Evolutionary conservation across 768 basidiomycete genomes (phyloP).

Genomic region (Suillus spraguei): DNA sequence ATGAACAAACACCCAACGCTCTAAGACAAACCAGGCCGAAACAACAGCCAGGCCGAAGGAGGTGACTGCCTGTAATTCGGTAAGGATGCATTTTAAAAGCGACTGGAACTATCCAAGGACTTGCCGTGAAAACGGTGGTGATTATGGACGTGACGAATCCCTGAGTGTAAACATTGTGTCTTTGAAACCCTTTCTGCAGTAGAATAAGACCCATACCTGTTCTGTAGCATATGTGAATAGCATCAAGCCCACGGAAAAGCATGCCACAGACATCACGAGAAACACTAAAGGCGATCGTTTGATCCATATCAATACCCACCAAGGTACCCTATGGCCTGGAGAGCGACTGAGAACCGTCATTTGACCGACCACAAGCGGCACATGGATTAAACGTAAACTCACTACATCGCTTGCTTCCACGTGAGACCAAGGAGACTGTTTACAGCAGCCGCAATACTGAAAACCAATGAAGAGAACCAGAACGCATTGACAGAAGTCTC

Average conservation of each 20-base stretch:
- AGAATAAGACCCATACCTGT: constrained; percentile 49
- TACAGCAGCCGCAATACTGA: constrained; percentile 57
- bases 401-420: constrained; percentile 63
- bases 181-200: constrained; percentile 19
- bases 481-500: constrained; percentile 49
- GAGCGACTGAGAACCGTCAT: constrained; percentile 44
- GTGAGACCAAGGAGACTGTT: constrained; percentile 55
- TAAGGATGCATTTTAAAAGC: constrained; percentile 15
- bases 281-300: constrained; percentile 83
- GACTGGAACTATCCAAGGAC: constrained; percentile 13
- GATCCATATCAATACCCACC: constrained; percentile 79
- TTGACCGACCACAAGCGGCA: constrained; percentile 13
- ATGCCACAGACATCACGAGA: constrained; percentile 81
- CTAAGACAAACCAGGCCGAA: constrained; percentile 56
- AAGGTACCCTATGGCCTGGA: constrained; percentile 55
- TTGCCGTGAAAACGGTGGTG: constrained; percentile 72
- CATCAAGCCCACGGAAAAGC: constrained; percentile 78
- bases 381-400: constrained; percentile 26
- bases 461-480: constrained; percentile 58
- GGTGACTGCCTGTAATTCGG: constrained; percentile 32
- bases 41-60: constrained; percentile 49
- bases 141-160: constrained; percentile 62
- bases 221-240: constrained; percentile 75
- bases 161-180: constrained; percentile 36
- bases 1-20: constrained; percentile 48